Base-by-base conservation (phyloP, 192 early-diverging fungal genomes). In the Linnemannia elongata region DNA sequence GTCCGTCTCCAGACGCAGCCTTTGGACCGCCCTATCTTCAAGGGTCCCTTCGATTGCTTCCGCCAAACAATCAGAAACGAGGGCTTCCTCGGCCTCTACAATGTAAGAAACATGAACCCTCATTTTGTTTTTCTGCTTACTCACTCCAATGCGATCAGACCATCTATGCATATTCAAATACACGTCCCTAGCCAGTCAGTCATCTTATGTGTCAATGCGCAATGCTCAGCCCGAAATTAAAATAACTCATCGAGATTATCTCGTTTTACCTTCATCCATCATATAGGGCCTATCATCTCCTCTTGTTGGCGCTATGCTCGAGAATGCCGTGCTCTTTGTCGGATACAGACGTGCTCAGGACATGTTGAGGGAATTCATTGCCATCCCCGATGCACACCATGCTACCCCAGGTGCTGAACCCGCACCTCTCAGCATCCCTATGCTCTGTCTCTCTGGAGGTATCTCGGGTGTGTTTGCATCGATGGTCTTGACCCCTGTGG, bases 1-100 rank as follows among this genome's bases (percentile, higher is more conserved):
- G 97, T 99, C 15, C 95, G 97, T 6, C 92, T 99, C 47, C 98
- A 99, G 82, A 94, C 96, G 8, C 94, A 96, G 81, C 94, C 97
- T 0, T 86, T 92, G 54, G 89, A 90, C 24, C 79, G 82, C 22
- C 90, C 91, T 12, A 89, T 89, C 79, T 99, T 96, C 85, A 88
- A 89, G 24, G 97, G 97, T 39, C 94, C 97, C 1, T 63, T 93
- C 55, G 96, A 97, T 78, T 99, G 98, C 76, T 91, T 99, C 55
- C 79, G 79, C 15, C 88, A 95, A 68, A 98, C 96, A 0, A 81
- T 97, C 74, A 88, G 88, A 44, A 87, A 92, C 73, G 97, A 99
- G 83, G 98, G 98, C 7, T 88, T 97, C 73, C 80, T 85, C 55
- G 97, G 97, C 6, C 93, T 99, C 57, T 99, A 97, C 88, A 97